Evolutionary conservation across 1,284 basidiomycete species (phyloP), one percentile per base, ranked within the genome.

Genomic region (Trichosporon inkin): DNA sequence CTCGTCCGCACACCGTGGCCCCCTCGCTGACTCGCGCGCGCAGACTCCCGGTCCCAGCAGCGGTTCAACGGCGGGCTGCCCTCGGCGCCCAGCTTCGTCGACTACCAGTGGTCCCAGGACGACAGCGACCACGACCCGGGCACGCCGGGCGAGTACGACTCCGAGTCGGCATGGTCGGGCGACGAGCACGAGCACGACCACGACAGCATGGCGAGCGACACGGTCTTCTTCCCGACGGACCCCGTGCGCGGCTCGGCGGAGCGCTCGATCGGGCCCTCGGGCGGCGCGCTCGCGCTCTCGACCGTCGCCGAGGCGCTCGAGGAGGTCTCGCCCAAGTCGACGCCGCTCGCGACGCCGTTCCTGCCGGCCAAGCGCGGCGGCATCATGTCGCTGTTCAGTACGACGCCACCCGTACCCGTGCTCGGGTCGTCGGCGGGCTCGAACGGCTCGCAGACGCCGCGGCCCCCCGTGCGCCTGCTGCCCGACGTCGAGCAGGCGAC

Each of bases 21-120:
- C 36, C 38, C 32, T 6, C 11, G 32, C 36, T n/a, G n/a, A 36
- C 52, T 14, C 19, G n/a, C 13, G n/a, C 47, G 24, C 5, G 6
- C 59, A 79, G 77, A 77, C 64, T 76, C 74, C 0, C 68, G 76
- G 22, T 77, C 75, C 10, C 77, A 79, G 62, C 72, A 77, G 47
- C 64, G 73, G n/a, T 69, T 70, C 52, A 74, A 72, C 58, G 72
- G 71, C 7, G 66, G 63, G 37, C 58, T 72, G 5, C 67, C 66
- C 4, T 74, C 72, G 1, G 74, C 73, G 3, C 77, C 77, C 6
- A 77, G 75, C 0, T 79, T 79, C 53, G 67, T 78, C 57, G 71
- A 72, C 55, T 65, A 63, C 17, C 58, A 65, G 32, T 65, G 61
- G 61, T 53, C 55, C 22, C 13, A 41, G 24, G 53, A 38, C 17